These are phyloP conservation scores for Pluteus cervinus DNA, from an alignment of 768 basidiomycete species.

Conservation along the genomic window DNA sequence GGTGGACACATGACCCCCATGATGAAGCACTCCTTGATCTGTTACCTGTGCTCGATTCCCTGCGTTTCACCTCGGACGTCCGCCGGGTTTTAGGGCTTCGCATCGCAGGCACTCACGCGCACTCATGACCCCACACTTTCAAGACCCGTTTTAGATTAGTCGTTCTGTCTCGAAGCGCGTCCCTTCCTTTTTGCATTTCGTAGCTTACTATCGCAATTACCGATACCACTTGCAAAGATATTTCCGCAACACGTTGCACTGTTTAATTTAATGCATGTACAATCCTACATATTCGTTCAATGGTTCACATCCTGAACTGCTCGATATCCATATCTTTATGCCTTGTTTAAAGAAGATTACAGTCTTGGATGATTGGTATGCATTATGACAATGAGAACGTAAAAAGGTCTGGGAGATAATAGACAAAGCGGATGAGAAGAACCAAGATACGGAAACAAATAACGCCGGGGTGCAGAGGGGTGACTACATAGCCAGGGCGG, in stretches of 20 bases:
- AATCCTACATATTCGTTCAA: constrained; percentile 8
- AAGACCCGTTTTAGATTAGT: constrained; percentile 5
- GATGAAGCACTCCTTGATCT: constrained; percentile 97
- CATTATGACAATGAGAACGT: constrained; percentile 22
- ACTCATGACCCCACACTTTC: constrained; percentile 17
- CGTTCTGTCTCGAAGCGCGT: too few relatives aligned
- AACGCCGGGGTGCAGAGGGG: constrained; percentile 4
- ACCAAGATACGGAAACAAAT: constrained; percentile 8
- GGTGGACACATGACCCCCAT: constrained; percentile 96
- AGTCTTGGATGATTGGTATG: constrained; percentile 6
- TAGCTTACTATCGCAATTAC: constrained; percentile 5
- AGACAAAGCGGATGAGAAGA: constrained; percentile 10
- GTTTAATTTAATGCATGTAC: constrained; percentile 15
- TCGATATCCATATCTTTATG: constrained; percentile 3
- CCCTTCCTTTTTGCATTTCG: constrained; percentile 7
- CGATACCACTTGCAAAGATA: constrained; percentile 10
- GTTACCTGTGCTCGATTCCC: constrained; percentile 89
- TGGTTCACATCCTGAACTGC: constrained; percentile 12
- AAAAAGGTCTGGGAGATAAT: constrained; percentile 14
- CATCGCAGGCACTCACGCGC: constrained; percentile 29
- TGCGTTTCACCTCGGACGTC: constrained; percentile 95
- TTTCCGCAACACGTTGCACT: constrained; percentile 6
- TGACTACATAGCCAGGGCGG: constrained; percentile 72
- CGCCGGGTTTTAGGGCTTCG: constrained; percentile 79
- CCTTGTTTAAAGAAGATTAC: constrained; percentile 5